A percentile compares a stretch with the other conserved stretches of the same genome.
These are phyloP conservation scores for Serendipita sp. DNA, from an alignment of 768 basidiomycete species.

Conservation along the genomic window DNA sequence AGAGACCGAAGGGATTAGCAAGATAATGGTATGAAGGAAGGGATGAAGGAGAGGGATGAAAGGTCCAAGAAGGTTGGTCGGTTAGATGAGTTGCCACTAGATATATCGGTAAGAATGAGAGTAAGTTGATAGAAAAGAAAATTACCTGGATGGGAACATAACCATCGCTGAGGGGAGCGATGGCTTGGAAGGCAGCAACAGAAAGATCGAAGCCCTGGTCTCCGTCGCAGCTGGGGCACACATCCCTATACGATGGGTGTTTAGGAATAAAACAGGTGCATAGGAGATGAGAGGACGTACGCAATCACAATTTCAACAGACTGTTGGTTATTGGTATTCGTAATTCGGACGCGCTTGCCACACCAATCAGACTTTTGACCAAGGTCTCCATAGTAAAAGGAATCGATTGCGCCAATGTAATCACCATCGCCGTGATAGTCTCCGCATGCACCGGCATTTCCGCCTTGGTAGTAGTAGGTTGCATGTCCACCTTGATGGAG, in stretches of 20 bases:
- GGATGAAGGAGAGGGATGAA: not conserved
- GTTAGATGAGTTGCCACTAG: not conserved
- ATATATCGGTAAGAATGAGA: not conserved
- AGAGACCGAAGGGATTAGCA: not conserved
- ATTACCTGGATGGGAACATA: slow-evolving; percentile 28
- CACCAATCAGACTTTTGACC: slow-evolving; percentile 37
- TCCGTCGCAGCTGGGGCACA: slow-evolving; percentile 62
- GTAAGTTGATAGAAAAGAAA: slow-evolving; percentile 8
- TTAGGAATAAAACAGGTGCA: not conserved
- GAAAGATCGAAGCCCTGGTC: slow-evolving; percentile 59
- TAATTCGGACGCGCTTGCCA: slow-evolving; percentile 46
- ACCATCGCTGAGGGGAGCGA: slow-evolving; percentile 37
- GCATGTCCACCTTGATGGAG: not conserved
- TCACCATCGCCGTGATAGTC: slow-evolving; percentile 31
- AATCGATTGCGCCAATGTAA: slow-evolving; percentile 21
- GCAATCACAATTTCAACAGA: slow-evolving; percentile 48
- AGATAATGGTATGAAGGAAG: not conserved
- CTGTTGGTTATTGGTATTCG: slow-evolving; percentile 41
- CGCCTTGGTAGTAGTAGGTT: slow-evolving; percentile 18
- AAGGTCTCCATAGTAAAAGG: slow-evolving; percentile 17
- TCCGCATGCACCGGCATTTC: slow-evolving; percentile 70
- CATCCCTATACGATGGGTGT: slow-evolving; percentile 25
- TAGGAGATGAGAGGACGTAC: not conserved
- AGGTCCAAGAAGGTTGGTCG: not conserved
- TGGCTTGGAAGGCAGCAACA: slow-evolving; percentile 41